Evolutionary conservation across 345 rosid species (phyloP).

Genomic region (Eucalyptus polyanthemos): DNA sequence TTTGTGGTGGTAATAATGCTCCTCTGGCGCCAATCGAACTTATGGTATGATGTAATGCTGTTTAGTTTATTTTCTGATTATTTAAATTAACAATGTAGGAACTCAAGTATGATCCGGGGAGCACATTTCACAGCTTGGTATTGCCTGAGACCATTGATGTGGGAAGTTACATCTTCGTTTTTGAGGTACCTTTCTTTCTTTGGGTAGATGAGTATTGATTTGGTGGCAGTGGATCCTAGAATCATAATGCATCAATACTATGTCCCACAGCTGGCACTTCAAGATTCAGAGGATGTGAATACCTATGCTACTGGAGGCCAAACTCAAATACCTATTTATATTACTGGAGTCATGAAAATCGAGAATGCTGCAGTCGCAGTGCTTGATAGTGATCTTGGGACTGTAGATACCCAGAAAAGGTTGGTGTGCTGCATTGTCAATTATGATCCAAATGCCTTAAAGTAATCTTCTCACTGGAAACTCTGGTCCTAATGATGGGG

Average conservation of each 20-base stretch:
- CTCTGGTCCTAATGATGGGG: not conserved
- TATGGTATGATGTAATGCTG: not conserved
- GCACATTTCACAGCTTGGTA: constrained; percentile 30
- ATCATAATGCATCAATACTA: not conserved
- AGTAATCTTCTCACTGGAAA: not conserved
- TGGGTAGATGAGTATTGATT: not conserved
- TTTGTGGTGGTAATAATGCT: not conserved
- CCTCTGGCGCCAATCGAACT: not conserved
- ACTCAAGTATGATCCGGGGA: constrained; percentile 54
- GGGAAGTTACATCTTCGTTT: constrained; percentile 71
- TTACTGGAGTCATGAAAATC: constrained; percentile 53
- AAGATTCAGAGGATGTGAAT: constrained; percentile 45
- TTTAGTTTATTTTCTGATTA: not conserved
- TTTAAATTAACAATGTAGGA: constrained; percentile 31
- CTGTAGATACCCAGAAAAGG: constrained; percentile 64
- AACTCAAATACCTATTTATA: constrained; percentile 42
- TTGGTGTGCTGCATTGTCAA: constrained; percentile 1
- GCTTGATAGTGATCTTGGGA: constrained; percentile 82
- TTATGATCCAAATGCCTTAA: not conserved
- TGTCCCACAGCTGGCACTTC: constrained; percentile 43
- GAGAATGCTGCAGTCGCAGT: constrained; percentile 67
- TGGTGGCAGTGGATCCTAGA: not conserved
- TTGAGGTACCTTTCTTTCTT: constrained; percentile 46
- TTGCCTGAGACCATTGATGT: constrained; percentile 57
- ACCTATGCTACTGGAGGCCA: constrained; percentile 50